Base-by-base conservation (phyloP, 108 stramenopile species). In the Chaetoceros muelleri region DNA sequence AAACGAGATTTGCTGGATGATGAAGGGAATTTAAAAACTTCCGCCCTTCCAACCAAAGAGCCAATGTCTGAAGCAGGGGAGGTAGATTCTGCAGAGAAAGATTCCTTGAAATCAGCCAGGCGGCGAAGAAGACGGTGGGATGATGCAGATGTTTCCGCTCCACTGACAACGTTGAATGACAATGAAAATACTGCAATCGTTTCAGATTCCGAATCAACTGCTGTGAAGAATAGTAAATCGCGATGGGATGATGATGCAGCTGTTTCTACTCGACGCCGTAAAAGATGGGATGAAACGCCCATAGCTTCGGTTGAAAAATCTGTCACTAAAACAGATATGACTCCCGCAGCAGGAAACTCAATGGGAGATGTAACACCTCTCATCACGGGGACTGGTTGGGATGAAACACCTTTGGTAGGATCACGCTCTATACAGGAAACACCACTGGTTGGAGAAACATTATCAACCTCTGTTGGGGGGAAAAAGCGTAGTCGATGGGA, bases 201-300 rank as follows among this genome's bases (percentile, higher is more conserved):
- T 49, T 68, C 81, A 24, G 85, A 85, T 46, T 61, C 56, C 1
- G 85, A 86, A 27, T 67, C 80, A 7, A 46, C 69, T 16, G 60
- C 63, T n/a, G 34, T 58, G 3, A 60, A 73, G 19, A 45, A 28
- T 20, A 60, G 44, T 3, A 68, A 65, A 54, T 81, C 74, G 13
- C 69, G 84, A 23, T 87, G 84, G 90, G 85, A 91, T 48, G 84
- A 81, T 7, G 81, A 79, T 56, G 29, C 67, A 23, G 55, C 48
- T 20, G 44, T 61, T 34, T 31, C 67, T 19, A 65, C 72, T 52
- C 58, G 80, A 27, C 67, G 87, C 29, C 70, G 87, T 22, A 94
- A 90, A 46, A 78, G 92, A 47, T 94, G 95, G 95, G 93, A 93
- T 58, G 93, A 87, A 70, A 94, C 93, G 22, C 93, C 93, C 13